phyloP scores from a whole-genome alignment of 305 asterid species.

The Solanum chacoense region DNA sequence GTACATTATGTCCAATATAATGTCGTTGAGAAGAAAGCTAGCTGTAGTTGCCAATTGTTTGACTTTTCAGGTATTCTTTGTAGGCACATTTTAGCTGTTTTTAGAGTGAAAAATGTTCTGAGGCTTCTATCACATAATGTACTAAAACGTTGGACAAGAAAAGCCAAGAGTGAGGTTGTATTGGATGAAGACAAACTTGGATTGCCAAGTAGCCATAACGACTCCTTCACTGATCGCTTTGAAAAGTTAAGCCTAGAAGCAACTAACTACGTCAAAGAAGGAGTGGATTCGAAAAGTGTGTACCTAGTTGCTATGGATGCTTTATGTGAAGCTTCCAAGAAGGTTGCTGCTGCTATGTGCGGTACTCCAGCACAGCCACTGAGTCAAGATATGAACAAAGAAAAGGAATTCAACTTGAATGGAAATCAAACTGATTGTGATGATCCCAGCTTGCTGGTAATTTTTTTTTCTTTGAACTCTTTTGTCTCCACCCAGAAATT shows the following conservation, averaged over 20 bases:
- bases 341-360: constrained; percentile 20
- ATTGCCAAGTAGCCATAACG: constrained; percentile 42
- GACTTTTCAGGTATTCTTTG: constrained; percentile 60
- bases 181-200: constrained; percentile 42
- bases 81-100: constrained; percentile 55
- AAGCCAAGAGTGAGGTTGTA: constrained; percentile 46
- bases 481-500: not conserved
- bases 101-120: constrained; percentile 59
- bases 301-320: constrained; percentile 41
- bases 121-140: constrained; percentile 52
- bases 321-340: constrained; percentile 42
- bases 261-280: constrained; percentile 48
- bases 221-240: constrained; percentile 51
- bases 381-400: not conserved
- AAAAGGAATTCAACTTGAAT: not conserved
- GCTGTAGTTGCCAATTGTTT: constrained; percentile 58
- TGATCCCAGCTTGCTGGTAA: not conserved
- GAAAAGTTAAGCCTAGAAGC: constrained; percentile 61
- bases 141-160: constrained; percentile 59
- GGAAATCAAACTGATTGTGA: not conserved
- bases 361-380: not conserved
- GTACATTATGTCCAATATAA: constrained; percentile 48
- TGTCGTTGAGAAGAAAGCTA: constrained; percentile 51
- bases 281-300: constrained; percentile 38
- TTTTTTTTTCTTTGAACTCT: not conserved